A percentile compares a stretch with the other conserved stretches of the same genome.
Evolutionary conservation across 257 asterid species (phyloP).

Genomic region (Penstemon barbatus): DNA sequence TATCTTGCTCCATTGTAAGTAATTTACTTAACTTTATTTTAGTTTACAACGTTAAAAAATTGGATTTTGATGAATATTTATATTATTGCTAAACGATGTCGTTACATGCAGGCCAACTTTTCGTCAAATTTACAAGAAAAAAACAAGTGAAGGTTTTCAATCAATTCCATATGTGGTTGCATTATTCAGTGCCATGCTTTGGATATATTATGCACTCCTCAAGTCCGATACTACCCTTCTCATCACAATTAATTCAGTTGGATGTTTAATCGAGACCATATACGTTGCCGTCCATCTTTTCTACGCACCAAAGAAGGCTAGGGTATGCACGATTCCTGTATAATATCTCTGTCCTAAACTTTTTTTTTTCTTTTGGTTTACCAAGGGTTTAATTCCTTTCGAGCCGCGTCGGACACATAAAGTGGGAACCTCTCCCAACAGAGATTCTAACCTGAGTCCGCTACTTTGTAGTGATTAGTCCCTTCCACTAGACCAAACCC

Average conservation of each 20-base stretch:
- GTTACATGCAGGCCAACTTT: conserved; percentile 42
- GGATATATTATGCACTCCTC: conserved; percentile 41
- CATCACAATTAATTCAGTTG: conserved; percentile 50
- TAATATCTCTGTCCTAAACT: too few relatives aligned
- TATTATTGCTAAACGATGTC: too few relatives aligned
- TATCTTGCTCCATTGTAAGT: conserved; percentile 52
- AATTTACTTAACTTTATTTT: neutral
- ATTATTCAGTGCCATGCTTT: conserved; percentile 32
- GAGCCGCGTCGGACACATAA: too few relatives aligned
- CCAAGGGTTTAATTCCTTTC: too few relatives aligned
- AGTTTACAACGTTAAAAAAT: too few relatives aligned
- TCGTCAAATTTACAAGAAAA: conserved; percentile 47
- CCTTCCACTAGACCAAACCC: too few relatives aligned
- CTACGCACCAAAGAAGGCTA: conserved; percentile 44
- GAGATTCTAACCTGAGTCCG: too few relatives aligned
- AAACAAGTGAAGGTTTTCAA: conserved; percentile 42
- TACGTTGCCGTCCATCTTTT: conserved; percentile 38
- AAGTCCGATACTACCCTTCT: conserved; percentile 43
- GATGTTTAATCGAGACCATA: conserved; percentile 45
- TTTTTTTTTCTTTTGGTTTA: too few relatives aligned
- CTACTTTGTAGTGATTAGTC: too few relatives aligned
- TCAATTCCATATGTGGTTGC: conserved; percentile 52
- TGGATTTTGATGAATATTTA: too few relatives aligned
- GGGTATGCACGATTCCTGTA: conserved; percentile 23
- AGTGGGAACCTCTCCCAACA: too few relatives aligned